Evolutionary conservation across 2,329 filamentous ascomycete species (phyloP).

Genomic region (Karstenula rhodostoma): DNA sequence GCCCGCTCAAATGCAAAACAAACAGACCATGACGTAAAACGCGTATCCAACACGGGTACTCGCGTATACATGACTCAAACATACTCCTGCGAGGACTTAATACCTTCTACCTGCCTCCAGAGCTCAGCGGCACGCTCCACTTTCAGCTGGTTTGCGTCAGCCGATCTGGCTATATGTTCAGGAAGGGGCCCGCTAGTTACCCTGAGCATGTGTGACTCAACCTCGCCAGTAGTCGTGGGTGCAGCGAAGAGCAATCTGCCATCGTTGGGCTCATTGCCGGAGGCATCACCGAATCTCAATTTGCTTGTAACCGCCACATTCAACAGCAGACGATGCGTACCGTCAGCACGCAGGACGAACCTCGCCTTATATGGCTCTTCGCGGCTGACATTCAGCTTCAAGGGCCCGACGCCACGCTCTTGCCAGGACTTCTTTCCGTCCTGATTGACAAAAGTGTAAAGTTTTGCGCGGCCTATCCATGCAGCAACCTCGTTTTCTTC

Average conservation of each 20-base stretch:
- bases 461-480: constrained; percentile 79
- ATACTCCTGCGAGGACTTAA: constrained; percentile 5
- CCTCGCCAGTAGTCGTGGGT: constrained; percentile 59
- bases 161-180: background rate
- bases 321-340: constrained; percentile 83
- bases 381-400: constrained; percentile 74
- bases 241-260: constrained; percentile 73
- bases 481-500: constrained; percentile 83
- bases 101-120: constrained; percentile 8
- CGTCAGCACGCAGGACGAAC: constrained; percentile 90
- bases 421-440: constrained; percentile 74
- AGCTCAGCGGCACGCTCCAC: constrained; percentile 21
- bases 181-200: constrained; percentile 49
- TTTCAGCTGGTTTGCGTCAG: constrained; percentile 22
- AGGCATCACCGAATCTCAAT: constrained; percentile 76
- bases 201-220: constrained; percentile 65
- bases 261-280: constrained; percentile 70
- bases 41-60: constrained; percentile 6
- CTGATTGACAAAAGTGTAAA: constrained; percentile 77
- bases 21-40: background rate
- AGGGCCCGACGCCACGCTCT: constrained; percentile 82
- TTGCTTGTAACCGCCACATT: constrained; percentile 83
- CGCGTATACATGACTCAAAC: constrained; percentile 1
- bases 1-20: constrained; percentile 9
- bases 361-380: constrained; percentile 63